These are phyloP conservation scores for Salix arbutifolia DNA, from an alignment of 345 rosid genomes.

Conservation along the genomic window DNA sequence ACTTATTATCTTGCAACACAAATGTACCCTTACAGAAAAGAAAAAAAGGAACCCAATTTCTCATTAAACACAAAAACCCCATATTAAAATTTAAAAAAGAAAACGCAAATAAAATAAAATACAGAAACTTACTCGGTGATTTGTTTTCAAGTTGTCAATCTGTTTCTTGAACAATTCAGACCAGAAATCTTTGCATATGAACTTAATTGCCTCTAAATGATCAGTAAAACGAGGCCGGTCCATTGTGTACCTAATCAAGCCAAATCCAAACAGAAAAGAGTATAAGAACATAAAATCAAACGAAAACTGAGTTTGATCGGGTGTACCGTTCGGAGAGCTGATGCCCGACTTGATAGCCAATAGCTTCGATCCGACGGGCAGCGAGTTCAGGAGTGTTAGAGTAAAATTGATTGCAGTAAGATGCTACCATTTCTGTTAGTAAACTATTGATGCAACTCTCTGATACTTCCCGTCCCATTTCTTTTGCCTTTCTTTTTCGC, in stretches of 20 bases:
- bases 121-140: conserved; percentile 59
- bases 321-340: conserved; percentile 94
- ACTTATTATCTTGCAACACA: conserved; percentile 92
- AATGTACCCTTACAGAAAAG: conserved; percentile 73
- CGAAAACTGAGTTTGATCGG: neutral
- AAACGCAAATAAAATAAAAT: neutral
- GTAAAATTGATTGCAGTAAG: conserved; percentile 76
- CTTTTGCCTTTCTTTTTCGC: neutral
- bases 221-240: conserved; percentile 88
- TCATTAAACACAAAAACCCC: neutral
- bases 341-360: conserved; percentile 98
- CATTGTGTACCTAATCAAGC: conserved; percentile 69
- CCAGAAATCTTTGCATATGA: conserved; percentile 99
- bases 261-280: neutral
- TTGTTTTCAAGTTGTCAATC: conserved; percentile 94
- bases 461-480: conserved; percentile 85
- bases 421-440: conserved; percentile 81
- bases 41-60: neutral
- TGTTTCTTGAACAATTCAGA: conserved; percentile 96
- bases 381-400: conserved; percentile 90
- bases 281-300: neutral
- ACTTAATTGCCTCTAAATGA: conserved; percentile 94
- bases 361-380: conserved; percentile 98
- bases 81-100: neutral
- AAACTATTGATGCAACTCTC: conserved; percentile 88